These are phyloP conservation scores for Ascochyta lentis DNA, from an alignment of 2,329 filamentous ascomycete species.

Conservation along the genomic window DNA sequence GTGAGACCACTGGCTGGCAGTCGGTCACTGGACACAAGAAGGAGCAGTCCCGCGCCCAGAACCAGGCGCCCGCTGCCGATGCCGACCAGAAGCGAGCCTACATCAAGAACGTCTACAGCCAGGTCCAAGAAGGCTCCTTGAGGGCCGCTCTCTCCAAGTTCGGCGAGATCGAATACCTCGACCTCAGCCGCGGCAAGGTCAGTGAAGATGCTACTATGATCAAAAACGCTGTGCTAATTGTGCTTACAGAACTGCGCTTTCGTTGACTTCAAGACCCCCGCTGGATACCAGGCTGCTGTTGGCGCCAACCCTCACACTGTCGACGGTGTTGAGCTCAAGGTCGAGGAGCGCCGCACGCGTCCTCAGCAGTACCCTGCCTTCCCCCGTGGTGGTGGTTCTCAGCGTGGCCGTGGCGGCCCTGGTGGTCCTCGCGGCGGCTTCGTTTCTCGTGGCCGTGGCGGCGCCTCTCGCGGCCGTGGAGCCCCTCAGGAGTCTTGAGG, in stretches of 20 bases:
- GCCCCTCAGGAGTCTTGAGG: conserved; percentile 45
- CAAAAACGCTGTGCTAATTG: conserved; percentile 22
- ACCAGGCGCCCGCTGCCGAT: conserved; percentile 66
- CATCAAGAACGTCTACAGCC: conserved; percentile 94
- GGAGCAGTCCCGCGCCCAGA: conserved; percentile 78
- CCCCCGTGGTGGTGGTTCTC: conserved; percentile 52
- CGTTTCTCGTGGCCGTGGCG: conserved; percentile 72
- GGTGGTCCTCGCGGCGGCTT: conserved; percentile 70
- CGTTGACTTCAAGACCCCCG: conserved; percentile 83
- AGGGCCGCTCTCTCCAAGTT: conserved; percentile 73
- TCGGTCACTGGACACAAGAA: conserved; percentile 81
- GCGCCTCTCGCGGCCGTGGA: conserved; percentile 60
- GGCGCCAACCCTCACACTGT: conserved; percentile 85
- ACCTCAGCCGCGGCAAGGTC: conserved; percentile 78
- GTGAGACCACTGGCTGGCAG: conserved; percentile 79
- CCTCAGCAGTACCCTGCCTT: conserved; percentile 47
- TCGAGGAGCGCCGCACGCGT: conserved; percentile 83
- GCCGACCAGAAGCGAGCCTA: conserved; percentile 84
- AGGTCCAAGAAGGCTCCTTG: conserved; percentile 77
- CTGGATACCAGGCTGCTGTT: conserved; percentile 83
- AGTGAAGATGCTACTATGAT: conserved; percentile 26
- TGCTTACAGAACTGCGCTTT: conserved; percentile 85
- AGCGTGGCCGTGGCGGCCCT: conserved; percentile 67
- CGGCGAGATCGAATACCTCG: conserved; percentile 68
- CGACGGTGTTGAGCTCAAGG: conserved; percentile 79